Base-by-base conservation (phyloP, 345 rosid species). In the Capsella bursapastoris region DNA sequence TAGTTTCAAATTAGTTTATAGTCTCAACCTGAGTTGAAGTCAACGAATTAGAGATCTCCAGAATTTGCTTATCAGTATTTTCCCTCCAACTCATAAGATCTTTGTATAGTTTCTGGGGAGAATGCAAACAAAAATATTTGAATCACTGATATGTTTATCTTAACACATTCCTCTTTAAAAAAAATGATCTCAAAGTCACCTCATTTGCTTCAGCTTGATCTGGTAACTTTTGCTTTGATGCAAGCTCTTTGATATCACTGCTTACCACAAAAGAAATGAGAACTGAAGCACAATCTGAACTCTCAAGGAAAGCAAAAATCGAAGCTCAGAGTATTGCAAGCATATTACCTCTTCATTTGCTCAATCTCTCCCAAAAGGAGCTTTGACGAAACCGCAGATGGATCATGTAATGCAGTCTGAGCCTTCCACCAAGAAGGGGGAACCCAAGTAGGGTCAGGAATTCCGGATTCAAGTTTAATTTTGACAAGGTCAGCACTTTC, bases 401-500 rank as follows among this genome's bases (percentile, higher is more conserved):
- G 41, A 64, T 84, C 87, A 78, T 77, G 80, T 31, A 73, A 53
- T 11, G 38, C 82, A 69, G 58, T 78, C 79, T 81, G 78, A 73
- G 76, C 70, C 73, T 81, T 87, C 85, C 82, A 82, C 83, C 91
- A 82, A 53, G 89, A 76, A 4, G 89, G 88, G 32, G 91, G 89
- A 80, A 83, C 57, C 81, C 84, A 89, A 34, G 56, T 81, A 72
- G 90, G 85, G 78, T 86, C 89, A 48, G 85, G 75, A 34, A 82
- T 76, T 57, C 97, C 88, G 55, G 90, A 86, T 79, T 87, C 96
- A 57, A 55, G 85, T 68, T 83, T 86, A 40, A 85, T 79, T 64
- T 87, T 80, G 76, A 79, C 79, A 66, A 90, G 74, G 70, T 91
- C 95, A 62, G 96, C 89, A 82, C 82, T 87, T 82, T 94, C 98